phyloP scores from a whole-genome alignment of 164 flowering plant genomes.

The Akebia trifoliata region DNA sequence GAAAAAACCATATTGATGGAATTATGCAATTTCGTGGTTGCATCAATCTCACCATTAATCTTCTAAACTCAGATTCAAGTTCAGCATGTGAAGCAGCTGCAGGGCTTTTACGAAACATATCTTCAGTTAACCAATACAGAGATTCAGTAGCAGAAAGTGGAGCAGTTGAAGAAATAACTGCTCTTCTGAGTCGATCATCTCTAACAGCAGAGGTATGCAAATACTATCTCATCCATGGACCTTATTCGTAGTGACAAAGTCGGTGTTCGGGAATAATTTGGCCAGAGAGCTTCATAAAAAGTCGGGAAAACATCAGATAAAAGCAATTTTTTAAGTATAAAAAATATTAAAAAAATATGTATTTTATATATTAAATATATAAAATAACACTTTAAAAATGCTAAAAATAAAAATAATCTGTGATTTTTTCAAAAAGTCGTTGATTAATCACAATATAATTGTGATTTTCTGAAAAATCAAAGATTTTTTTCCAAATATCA shows the following conservation, averaged over 20 bases:
- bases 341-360: too few relatives aligned
- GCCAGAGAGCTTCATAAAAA: too few relatives aligned
- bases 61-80: conserved; percentile 62
- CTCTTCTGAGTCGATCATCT: conserved; percentile 49
- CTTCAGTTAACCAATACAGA: conserved; percentile 54
- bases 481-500: too few relatives aligned
- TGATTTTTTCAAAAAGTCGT: too few relatives aligned
- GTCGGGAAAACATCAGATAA: too few relatives aligned
- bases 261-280: too few relatives aligned
- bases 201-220: conserved; percentile 49
- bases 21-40: conserved; percentile 70
- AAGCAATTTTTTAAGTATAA: too few relatives aligned
- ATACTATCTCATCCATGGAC: conserved; percentile 9
- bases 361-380: too few relatives aligned
- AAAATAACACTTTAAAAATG: too few relatives aligned
- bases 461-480: too few relatives aligned
- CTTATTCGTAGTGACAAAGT: conserved; percentile 2
- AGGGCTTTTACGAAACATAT: conserved; percentile 61
- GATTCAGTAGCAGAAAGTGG: conserved; percentile 67
- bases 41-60: conserved; percentile 58
- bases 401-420: too few relatives aligned
- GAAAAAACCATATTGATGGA: conserved; percentile 59
- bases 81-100: conserved; percentile 84
- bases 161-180: conserved; percentile 71
- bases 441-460: too few relatives aligned